Conservation (phyloP, 768 basidiomycete species). For the Lactarius pseudohatsudake region DNA sequence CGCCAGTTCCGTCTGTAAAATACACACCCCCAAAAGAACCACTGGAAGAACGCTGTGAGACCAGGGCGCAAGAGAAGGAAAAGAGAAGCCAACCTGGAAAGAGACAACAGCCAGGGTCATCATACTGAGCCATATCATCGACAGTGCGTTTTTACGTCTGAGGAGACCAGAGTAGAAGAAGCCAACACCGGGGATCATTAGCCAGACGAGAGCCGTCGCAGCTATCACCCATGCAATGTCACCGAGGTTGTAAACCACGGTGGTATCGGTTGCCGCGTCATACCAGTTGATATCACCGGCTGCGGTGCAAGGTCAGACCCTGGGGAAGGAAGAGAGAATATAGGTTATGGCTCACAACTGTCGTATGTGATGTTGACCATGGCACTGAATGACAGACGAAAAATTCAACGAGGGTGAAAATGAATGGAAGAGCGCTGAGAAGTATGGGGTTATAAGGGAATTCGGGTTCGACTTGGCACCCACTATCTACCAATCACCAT, state of each 20-base stretch:
- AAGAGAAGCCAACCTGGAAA: conserved; percentile 59
- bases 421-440: neutral
- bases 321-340: neutral
- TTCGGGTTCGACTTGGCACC: neutral
- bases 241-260: conserved; percentile 54
- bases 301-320: conserved; percentile 25
- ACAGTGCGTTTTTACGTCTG: conserved; percentile 89
- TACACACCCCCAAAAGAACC: conserved; percentile 89
- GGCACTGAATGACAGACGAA: conserved; percentile 8
- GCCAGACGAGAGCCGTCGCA: conserved; percentile 76
- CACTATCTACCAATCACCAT: conserved; percentile 25
- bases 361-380: conserved; percentile 37
- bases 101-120: conserved; percentile 75
- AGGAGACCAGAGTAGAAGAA: conserved; percentile 91
- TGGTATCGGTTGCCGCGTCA: conserved; percentile 28
- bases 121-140: conserved; percentile 83
- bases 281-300: conserved; percentile 42
- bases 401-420: conserved; percentile 4
- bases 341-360: conserved; percentile 19
- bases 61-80: neutral
- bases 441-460: conserved; percentile 9
- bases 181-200: conserved; percentile 67
- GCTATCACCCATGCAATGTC: conserved; percentile 70
- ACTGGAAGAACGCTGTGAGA: conserved; percentile 47
- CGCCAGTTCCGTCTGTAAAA: neutral